phyloP scores from a whole-genome alignment of 495 filamentous ascomycete species.

The Daldinia vernicosa region DNA sequence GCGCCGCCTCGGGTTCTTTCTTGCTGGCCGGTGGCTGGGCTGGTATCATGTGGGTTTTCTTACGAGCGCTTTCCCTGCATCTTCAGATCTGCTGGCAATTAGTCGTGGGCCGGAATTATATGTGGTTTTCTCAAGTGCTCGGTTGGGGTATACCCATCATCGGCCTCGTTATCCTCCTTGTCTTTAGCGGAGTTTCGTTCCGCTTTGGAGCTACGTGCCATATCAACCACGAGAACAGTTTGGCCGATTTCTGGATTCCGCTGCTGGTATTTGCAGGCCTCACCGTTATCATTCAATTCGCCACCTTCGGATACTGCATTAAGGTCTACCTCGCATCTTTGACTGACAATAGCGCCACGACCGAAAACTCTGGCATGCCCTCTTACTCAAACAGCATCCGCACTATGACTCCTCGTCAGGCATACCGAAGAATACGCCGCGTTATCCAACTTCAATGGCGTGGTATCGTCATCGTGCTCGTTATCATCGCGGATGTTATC shows the following conservation, averaged over 20 bases:
- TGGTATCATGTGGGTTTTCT: constrained; percentile 86
- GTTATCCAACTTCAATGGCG: constrained; percentile 96
- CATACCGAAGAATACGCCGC: constrained; percentile 82
- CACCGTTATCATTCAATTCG: constrained; percentile 81
- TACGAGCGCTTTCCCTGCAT: constrained; percentile 90
- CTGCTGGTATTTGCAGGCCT: constrained; percentile 79
- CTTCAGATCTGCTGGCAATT: constrained; percentile 98
- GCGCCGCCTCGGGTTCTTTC: constrained; percentile 88
- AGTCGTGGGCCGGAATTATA: constrained; percentile 86
- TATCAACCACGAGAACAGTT: constrained; percentile 83
- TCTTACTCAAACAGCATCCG: constrained; percentile 82
- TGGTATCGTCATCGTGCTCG: constrained; percentile 82
- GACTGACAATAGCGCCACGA: constrained; percentile 72
- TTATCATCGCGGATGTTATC: constrained; percentile 88
- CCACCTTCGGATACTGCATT: constrained; percentile 91
- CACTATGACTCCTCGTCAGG: constrained; percentile 85
- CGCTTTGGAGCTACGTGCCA: constrained; percentile 91
- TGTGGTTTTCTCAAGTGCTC: constrained; percentile 80
- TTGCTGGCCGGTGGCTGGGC: constrained; percentile 85
- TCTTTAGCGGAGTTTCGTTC: constrained; percentile 91
- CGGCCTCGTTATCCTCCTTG: constrained; percentile 75
- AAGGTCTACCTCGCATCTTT: constrained; percentile 91
- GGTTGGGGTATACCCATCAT: constrained; percentile 86
- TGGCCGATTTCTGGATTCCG: constrained; percentile 90
- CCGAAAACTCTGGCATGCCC: constrained; percentile 75